A percentile compares a stretch with the other conserved stretches of the same genome.
phyloP scores from a whole-genome alignment of 1,139 yeast genomes.

The Nakaseomyces uthaithaninus region DNA sequence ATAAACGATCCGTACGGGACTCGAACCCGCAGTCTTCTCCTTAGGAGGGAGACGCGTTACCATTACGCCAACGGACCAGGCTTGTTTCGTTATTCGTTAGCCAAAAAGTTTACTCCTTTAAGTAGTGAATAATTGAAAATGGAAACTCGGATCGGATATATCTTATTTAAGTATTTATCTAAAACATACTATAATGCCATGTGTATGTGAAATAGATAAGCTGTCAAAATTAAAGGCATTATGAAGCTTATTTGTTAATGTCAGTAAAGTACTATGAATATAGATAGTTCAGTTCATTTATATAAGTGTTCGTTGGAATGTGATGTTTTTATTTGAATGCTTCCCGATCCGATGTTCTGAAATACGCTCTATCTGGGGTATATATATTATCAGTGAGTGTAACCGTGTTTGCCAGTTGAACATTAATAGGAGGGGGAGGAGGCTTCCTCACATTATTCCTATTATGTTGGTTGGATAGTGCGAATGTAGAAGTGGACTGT shows the following conservation, averaged over 20 bases:
- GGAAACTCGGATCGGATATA: not conserved
- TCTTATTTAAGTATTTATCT: no score
- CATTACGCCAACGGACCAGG: constrained; percentile 82
- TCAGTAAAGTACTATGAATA: no score
- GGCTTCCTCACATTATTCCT: constrained; percentile 1
- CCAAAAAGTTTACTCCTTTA: not conserved
- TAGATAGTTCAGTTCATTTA: no score
- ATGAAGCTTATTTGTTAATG: no score
- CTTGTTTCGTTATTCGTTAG: not conserved
- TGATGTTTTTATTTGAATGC: constrained; percentile 12
- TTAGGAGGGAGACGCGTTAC: constrained; percentile 96
- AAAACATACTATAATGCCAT: no score
- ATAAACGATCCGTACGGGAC: constrained; percentile 75
- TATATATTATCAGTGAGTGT: constrained; percentile 9
- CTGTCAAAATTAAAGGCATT: no score
- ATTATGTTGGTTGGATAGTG: not conserved
- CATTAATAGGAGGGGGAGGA: constrained; percentile 3
- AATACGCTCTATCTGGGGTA: constrained; percentile 19
- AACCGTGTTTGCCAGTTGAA: constrained; percentile 1
- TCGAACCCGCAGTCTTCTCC: constrained; percentile 96
- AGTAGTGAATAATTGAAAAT: not conserved
- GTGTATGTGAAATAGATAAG: no score
- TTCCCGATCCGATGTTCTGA: constrained; percentile 7
- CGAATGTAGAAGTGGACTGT: not conserved
- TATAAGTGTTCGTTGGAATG: no score